These are phyloP conservation scores for Castanopsis chinensis DNA, from an alignment of 306 rosid genomes.

Conservation along the genomic window DNA sequence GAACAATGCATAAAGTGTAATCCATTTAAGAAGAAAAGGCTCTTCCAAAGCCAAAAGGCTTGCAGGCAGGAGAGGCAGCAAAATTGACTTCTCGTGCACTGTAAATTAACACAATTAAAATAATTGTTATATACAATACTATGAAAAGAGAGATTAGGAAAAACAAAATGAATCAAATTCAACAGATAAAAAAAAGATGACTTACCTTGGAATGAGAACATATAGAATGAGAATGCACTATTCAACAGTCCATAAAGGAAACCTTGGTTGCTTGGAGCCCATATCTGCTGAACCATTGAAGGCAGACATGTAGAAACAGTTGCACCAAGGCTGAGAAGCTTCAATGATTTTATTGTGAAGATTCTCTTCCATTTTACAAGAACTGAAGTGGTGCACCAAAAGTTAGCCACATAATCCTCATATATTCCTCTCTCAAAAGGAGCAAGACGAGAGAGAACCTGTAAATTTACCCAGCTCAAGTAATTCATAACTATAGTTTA, in stretches of 20 bases:
- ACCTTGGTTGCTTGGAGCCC: constrained; percentile 67
- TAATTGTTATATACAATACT: not conserved
- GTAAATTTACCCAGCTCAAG: constrained; percentile 24
- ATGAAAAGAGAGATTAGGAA: not conserved
- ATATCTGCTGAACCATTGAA: constrained; percentile 87
- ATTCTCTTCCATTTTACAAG: constrained; percentile 88
- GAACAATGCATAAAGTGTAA: constrained; percentile 58
- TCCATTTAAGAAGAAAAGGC: constrained; percentile 59
- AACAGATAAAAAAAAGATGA: not conserved
- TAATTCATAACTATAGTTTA: not conserved
- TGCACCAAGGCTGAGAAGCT: constrained; percentile 62
- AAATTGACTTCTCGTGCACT: constrained; percentile 96
- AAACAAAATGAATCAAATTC: not conserved
- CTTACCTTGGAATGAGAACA: constrained; percentile 93
- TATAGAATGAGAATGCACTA: constrained; percentile 77
- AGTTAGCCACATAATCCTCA: constrained; percentile 93
- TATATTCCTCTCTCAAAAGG: constrained; percentile 94
- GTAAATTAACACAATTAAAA: constrained; percentile 20
- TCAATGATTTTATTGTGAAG: constrained; percentile 58
- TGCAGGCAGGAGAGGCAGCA: constrained; percentile 88
- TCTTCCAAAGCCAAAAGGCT: constrained; percentile 78
- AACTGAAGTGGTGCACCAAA: constrained; percentile 91
- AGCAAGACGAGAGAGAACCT: constrained; percentile 86
- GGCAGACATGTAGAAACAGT: constrained; percentile 74
- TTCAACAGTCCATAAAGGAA: constrained; percentile 82